A percentile compares a stretch with the other conserved stretches of the same genome.
Evolutionary conservation across 768 basidiomycete species (phyloP).

Genomic region (Lyophyllum shimeji): DNA sequence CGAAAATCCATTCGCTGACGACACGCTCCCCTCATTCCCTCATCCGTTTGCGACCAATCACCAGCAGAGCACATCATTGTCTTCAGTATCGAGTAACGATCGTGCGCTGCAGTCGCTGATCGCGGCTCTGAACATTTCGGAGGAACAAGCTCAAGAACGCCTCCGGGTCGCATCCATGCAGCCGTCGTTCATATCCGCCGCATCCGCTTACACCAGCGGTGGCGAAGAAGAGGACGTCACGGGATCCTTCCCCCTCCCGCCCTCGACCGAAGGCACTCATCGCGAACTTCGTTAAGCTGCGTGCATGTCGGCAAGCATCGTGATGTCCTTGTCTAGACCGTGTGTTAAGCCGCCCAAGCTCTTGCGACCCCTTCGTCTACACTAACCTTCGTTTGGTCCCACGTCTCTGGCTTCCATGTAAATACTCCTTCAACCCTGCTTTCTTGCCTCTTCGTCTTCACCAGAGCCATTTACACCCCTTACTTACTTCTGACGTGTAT

Average conservation of each 20-base stretch:
- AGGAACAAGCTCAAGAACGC: slow-evolving; percentile 46
- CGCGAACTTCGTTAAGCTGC: slow-evolving; percentile 4
- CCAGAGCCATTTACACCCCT: not conserved
- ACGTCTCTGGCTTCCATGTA: not conserved
- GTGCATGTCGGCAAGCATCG: not conserved
- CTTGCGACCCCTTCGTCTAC: slow-evolving; percentile 4
- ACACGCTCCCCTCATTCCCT: slow-evolving; percentile 26
- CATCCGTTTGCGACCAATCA: slow-evolving; percentile 32
- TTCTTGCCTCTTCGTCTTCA: not conserved
- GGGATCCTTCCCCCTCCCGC: slow-evolving; percentile 40
- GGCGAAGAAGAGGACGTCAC: slow-evolving; percentile 38
- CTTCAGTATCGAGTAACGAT: slow-evolving; percentile 45
- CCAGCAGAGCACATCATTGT: slow-evolving; percentile 28
- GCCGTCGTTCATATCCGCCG: slow-evolving; percentile 42
- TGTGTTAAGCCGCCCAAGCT: not conserved
- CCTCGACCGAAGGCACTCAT: slow-evolving; percentile 16
- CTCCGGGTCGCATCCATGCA: slow-evolving; percentile 61
- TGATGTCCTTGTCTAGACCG: slow-evolving; percentile 5
- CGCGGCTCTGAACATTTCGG: slow-evolving; percentile 57
- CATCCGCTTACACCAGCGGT: slow-evolving; percentile 29
- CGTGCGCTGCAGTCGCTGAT: slow-evolving; percentile 65
- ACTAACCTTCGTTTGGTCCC: slow-evolving; percentile 1
- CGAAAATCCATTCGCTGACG: slow-evolving; percentile 43
- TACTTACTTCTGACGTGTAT: slow-evolving; percentile 1
- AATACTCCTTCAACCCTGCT: not conserved